Base-by-base conservation (phyloP, 305 asterid genomes). In the Salvia sclarea region DNA sequence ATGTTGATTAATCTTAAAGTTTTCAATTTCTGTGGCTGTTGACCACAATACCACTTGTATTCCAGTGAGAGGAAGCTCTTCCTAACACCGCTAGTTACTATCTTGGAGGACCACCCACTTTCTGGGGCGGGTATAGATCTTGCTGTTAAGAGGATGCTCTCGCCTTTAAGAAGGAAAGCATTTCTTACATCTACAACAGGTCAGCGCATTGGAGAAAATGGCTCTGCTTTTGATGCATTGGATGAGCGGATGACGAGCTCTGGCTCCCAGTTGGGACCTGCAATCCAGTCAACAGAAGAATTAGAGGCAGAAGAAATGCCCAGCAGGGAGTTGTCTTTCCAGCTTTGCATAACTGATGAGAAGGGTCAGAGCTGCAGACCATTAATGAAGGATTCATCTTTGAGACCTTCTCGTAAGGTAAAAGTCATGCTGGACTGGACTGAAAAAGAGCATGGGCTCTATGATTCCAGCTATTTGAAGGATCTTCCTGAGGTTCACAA, bases 401-500 rank as follows among this genome's bases (percentile, higher is more conserved):
- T 91, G 77, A 82, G 47, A 76, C 75, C 80, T 72, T 79, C 76
- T 41, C 76, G 82, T 62, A 10, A 63, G 31, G 73, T 81, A 13
- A 88, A 85, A 80, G 84, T 88, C 25, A 49, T 82, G 59, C 74
- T 88, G 65, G 97, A 91, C 70, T 91, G 97, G 97, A 80, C 96
- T 37, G 86, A 85, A 43, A 79, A 78, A 66, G 96, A 86, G 75
- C 75, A 75, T 1, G 91, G 80, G 28, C 78, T 79, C 37, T 88
- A 84, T 52, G 93, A 91, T 76, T 70, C 87, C 17, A 87, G 85
- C 81, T 88, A 77, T 69, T 82, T 92, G 58, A 86, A 82, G 78
- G 90, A 88, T 78, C 87, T 93, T 58, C 97, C 96, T 10, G 96
- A 70, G 69, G 96, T 91, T 71, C 92, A 84, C 71, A 91, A 91